These are phyloP conservation scores for Magnusiomyces ingens DNA, from an alignment of 1,139 yeast genomes.

Conservation along the genomic window DNA sequence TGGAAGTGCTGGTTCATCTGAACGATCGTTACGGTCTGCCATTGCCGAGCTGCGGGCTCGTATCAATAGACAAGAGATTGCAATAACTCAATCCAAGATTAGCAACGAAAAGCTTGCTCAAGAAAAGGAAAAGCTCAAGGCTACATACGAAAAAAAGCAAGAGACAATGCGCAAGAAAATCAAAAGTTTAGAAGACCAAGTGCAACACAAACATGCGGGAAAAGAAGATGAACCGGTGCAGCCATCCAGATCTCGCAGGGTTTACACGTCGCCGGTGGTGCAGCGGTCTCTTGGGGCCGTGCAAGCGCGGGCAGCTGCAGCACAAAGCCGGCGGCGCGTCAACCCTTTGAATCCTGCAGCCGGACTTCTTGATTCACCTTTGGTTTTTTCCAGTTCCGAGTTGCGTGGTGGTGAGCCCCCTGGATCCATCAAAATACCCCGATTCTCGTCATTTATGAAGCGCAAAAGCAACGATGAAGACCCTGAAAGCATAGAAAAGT, in stretches of 20 bases:
- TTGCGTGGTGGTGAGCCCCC: too few species aligned
- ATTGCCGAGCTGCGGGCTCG: slow-evolving; percentile 16
- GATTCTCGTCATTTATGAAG: too few species aligned
- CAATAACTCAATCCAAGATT: slow-evolving; percentile 15
- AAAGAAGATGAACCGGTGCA: neutral
- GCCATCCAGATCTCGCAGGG: neutral
- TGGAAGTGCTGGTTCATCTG: neutral
- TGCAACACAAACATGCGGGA: too few species aligned
- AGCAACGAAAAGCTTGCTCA: slow-evolving; percentile 16
- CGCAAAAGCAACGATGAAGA: too few species aligned
- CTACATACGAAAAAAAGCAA: slow-evolving; percentile 18
- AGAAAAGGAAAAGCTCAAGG: slow-evolving; percentile 18
- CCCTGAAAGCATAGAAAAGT: too few species aligned
- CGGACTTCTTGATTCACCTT: too few species aligned
- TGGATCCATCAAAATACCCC: too few species aligned
- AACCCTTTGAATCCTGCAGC: too few species aligned
- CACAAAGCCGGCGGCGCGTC: neutral
- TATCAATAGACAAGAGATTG: slow-evolving; percentile 15
- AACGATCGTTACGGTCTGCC: slow-evolving; percentile 14
- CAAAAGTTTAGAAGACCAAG: slow-evolving; percentile 11
- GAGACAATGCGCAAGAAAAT: slow-evolving; percentile 18
- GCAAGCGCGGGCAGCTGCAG: neutral
- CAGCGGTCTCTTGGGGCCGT: neutral
- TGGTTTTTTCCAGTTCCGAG: too few species aligned
- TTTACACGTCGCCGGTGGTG: neutral